Conservation (phyloP, 163 green algal species). For the Scenedesmus sp. region DNA sequence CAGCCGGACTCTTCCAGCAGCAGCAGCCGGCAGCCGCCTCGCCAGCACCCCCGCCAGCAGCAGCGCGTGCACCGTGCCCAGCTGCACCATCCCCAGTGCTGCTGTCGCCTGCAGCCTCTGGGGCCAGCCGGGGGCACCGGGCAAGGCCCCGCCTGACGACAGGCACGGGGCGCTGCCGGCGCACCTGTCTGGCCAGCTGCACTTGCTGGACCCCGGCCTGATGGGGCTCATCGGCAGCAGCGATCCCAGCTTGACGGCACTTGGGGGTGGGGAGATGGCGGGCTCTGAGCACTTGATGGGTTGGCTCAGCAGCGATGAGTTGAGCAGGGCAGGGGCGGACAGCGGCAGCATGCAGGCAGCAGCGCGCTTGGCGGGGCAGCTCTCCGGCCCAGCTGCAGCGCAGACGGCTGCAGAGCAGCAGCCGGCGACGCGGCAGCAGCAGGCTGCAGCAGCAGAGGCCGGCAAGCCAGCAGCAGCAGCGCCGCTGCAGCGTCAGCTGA, state of each 20-base stretch:
- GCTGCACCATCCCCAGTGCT: not conserved
- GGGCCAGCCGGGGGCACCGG: not conserved
- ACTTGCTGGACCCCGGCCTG: constrained; percentile 40
- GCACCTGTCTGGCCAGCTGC: constrained; percentile 30
- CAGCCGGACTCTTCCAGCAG: not conserved
- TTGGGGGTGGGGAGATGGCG: not conserved
- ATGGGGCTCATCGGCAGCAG: constrained; percentile 45
- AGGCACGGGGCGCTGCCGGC: not conserved
- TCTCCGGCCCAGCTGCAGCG: not conserved
- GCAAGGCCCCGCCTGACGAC: not conserved
- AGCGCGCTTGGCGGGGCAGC: not conserved
- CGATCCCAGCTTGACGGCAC: constrained; percentile 4
- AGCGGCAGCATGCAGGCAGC: constrained; percentile 39
- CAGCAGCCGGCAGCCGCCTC: constrained; percentile 17
- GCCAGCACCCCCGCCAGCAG: not conserved
- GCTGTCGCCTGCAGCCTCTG: constrained; percentile 16
- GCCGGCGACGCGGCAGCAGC: not conserved
- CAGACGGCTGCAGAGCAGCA: not conserved
- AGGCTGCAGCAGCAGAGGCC: not conserved
- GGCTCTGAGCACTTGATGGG: constrained; percentile 34
- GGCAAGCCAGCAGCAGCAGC: constrained; percentile 12
- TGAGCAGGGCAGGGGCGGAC: not conserved
- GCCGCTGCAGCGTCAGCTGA: constrained; percentile 12
- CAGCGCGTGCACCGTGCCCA: not conserved
- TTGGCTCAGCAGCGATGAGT: constrained; percentile 44